Evolutionary conservation across 805 yeast genomes (phyloP).

Genomic region (Nakazawaea ernobii): DNA sequence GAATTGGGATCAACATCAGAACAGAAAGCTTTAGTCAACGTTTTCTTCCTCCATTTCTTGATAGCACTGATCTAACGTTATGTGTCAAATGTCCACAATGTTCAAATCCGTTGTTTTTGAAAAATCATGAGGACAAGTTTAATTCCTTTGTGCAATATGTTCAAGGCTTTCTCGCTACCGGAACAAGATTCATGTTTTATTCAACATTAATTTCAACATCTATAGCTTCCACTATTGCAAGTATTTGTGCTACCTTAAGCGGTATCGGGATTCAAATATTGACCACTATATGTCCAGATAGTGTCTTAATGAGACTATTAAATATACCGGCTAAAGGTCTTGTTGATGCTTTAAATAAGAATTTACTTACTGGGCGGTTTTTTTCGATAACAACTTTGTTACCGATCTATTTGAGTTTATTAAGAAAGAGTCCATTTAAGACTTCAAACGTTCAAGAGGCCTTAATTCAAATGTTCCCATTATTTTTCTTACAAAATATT

Average conservation of each 20-base stretch:
- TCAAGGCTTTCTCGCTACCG: conserved; percentile 12
- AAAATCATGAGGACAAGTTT: conserved; percentile 16
- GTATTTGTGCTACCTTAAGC: conserved; percentile 16
- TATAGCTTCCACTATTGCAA: conserved; percentile 18
- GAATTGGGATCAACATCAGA: conserved; percentile 8
- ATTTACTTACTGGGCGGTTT: conserved; percentile 17
- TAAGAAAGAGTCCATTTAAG: conserved; percentile 16
- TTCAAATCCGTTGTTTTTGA: conserved; percentile 23
- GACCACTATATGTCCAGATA: conserved; percentile 23
- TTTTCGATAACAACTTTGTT: conserved; percentile 20
- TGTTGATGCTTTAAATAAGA: conserved; percentile 16
- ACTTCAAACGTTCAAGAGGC: conserved; percentile 12
- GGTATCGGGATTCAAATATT: conserved; percentile 25
- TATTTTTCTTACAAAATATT: conserved; percentile 13
- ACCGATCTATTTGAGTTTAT: conserved; percentile 23
- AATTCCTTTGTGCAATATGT: conserved; percentile 13
- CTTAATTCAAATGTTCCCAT: conserved; percentile 18
- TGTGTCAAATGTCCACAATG: conserved; percentile 33
- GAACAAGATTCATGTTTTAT: conserved; percentile 15
- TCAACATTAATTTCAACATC: conserved; percentile 17
- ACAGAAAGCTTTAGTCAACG: background rate
- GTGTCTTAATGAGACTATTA: conserved; percentile 25
- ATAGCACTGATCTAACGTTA: background rate
- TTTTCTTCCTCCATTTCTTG: background rate
- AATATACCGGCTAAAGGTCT: conserved; percentile 16